These are phyloP conservation scores for Saccharomycopsis javanensis DNA, from an alignment of 805 yeast species.

Conservation along the genomic window DNA sequence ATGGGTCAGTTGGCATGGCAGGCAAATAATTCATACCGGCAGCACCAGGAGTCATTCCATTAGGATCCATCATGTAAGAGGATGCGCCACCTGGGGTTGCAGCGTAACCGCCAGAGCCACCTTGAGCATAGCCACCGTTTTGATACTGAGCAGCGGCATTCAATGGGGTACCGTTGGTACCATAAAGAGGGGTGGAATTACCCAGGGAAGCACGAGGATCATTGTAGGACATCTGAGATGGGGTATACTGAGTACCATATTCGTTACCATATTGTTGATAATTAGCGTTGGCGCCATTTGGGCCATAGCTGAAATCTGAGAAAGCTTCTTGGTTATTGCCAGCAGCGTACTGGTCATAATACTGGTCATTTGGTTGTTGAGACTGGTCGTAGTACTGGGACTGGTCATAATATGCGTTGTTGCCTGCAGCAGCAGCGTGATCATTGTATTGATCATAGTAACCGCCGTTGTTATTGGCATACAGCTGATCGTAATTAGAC, in stretches of 20 bases:
- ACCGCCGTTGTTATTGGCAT: constrained; percentile 20
- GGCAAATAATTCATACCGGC: constrained; percentile 38
- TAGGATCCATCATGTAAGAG: neutral
- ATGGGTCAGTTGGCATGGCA: constrained; percentile 81
- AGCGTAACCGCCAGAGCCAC: constrained; percentile 27
- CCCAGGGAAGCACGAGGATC: constrained; percentile 75
- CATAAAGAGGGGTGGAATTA: constrained; percentile 89
- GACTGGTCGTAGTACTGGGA: constrained; percentile 34
- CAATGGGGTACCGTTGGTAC: constrained; percentile 56
- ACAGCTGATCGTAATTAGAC: constrained; percentile 16
- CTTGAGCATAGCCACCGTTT: constrained; percentile 28
- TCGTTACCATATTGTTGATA: constrained; percentile 53
- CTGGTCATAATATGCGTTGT: constrained; percentile 26
- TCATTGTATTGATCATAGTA: constrained; percentile 31
- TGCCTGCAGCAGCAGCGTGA: constrained; percentile 24
- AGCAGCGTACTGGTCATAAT: constrained; percentile 33
- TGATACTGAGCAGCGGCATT: constrained; percentile 91
- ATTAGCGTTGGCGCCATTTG: constrained; percentile 41
- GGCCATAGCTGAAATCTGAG: constrained; percentile 58
- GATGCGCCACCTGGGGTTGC: neutral
- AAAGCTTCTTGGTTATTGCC: constrained; percentile 50
- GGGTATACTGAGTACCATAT: constrained; percentile 64
- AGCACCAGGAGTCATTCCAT: constrained; percentile 18
- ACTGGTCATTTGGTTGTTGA: constrained; percentile 29
- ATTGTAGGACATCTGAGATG: constrained; percentile 81